A percentile compares a stretch with the other conserved stretches of the same genome.
Conservation (phyloP, 768 basidiomycete genomes). For the Boletus subparvulus region DNA sequence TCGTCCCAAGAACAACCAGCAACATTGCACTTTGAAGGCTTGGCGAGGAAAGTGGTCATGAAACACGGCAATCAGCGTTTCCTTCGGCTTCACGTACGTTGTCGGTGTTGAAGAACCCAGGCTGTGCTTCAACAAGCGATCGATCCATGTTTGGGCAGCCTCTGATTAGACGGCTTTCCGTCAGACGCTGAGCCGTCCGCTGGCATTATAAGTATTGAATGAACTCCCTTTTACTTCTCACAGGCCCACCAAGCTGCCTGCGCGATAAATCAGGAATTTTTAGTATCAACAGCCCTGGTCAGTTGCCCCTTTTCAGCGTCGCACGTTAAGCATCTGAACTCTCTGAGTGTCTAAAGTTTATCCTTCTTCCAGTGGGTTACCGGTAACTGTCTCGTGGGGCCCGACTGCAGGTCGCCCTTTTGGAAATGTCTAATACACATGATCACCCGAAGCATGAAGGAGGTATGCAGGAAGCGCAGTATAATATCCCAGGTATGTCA, state of each 20-base stretch:
- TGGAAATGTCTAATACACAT: background rate
- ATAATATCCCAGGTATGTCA: constrained; percentile 18
- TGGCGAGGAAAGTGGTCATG: background rate
- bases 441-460: background rate
- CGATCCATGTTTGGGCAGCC: constrained; percentile 9
- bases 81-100: background rate
- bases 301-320: constrained; percentile 1
- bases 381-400: constrained; percentile 1
- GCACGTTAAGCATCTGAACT: background rate
- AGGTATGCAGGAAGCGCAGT: background rate
- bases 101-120: too few species aligned
- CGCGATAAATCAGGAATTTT: constrained; percentile 1
- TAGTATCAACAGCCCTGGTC: background rate
- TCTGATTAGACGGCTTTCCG: background rate
- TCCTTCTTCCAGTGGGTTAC: background rate
- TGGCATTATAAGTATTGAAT: background rate
- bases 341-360: background rate
- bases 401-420: background rate
- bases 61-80: background rate
- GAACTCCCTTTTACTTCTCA: background rate
- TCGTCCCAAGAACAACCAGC: background rate
- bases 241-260: background rate
- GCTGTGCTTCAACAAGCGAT: background rate
- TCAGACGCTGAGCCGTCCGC: background rate
- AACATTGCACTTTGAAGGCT: background rate